Evolutionary conservation across 2,329 filamentous ascomycete genomes (phyloP).

Genomic region (Colletotrichum agaves): DNA sequence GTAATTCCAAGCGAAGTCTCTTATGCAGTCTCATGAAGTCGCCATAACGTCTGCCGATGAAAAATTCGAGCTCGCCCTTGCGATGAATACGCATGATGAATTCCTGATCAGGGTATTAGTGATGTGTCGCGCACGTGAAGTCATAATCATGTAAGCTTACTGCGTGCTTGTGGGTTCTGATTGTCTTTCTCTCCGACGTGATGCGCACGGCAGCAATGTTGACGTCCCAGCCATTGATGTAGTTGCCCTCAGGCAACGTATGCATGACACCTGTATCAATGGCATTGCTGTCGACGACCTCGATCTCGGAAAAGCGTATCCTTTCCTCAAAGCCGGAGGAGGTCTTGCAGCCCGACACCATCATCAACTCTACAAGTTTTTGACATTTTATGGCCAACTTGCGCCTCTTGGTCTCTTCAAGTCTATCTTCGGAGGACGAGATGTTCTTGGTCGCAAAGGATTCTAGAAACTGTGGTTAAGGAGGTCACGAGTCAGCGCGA

Average conservation of each 20-base stretch:
- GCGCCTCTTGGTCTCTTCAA: conserved; percentile 94
- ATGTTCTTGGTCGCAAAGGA: conserved; percentile 98
- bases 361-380: conserved; percentile 98
- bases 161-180: conserved; percentile 91
- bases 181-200: conserved; percentile 82
- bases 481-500: conserved; percentile 30
- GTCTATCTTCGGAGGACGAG: conserved; percentile 92
- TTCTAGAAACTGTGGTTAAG: conserved; percentile 79
- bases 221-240: conserved; percentile 95
- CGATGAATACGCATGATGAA: conserved; percentile 89
- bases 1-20: conserved; percentile 82
- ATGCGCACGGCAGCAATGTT: conserved; percentile 92
- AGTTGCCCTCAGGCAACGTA: conserved; percentile 89
- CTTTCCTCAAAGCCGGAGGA: conserved; percentile 97
- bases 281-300: conserved; percentile 92
- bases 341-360: conserved; percentile 96
- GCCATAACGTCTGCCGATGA: conserved; percentile 86
- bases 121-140: not conserved
- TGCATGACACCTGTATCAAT: conserved; percentile 90
- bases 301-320: conserved; percentile 95
- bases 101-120: conserved; percentile 67
- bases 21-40: conserved; percentile 87
- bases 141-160: conserved; percentile 59
- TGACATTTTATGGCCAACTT: conserved; percentile 94
- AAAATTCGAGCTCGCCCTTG: conserved; percentile 78